Evolutionary conservation across 768 basidiomycete species (phyloP).

Genomic region (Rhodotorula graminis): DNA sequence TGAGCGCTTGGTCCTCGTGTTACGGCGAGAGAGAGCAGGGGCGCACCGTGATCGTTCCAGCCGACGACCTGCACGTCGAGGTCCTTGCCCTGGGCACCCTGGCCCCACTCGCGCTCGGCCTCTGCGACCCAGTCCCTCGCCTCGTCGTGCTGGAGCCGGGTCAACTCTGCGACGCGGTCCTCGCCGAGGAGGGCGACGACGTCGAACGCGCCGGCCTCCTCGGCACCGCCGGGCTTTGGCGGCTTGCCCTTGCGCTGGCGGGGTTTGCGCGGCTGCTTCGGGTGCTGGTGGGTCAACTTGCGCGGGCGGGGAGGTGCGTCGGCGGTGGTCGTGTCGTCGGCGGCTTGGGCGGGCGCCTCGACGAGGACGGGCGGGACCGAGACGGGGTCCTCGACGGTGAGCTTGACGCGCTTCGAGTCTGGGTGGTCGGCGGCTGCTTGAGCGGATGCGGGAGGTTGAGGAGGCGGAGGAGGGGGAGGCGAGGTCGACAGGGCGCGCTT

Average conservation of each 20-base stretch:
- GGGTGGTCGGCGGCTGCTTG: not conserved
- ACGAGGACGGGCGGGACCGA: conserved; percentile 10
- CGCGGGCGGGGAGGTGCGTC: not conserved
- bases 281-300: not conserved
- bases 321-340: not conserved
- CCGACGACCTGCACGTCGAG: conserved; percentile 64
- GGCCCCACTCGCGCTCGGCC: conserved; percentile 53
- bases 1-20: not conserved
- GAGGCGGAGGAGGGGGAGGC: conserved; percentile 7
- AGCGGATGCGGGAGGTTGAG: not conserved
- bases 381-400: conserved; percentile 13
- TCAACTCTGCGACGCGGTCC: conserved; percentile 55
- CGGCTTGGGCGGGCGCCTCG: not conserved
- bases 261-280: not conserved
- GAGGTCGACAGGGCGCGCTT: conserved; percentile 23
- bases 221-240: conserved; percentile 36
- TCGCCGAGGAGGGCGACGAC: conserved; percentile 63
- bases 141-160: conserved; percentile 44
- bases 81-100: conserved; percentile 50
- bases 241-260: conserved; percentile 21
- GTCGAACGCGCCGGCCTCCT: conserved; percentile 57
- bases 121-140: conserved; percentile 54
- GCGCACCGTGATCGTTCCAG: conserved; percentile 55
- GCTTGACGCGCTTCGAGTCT: conserved; percentile 18
- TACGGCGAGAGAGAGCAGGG: not conserved